Evolutionary conservation across 805 yeast genomes (phyloP).

Genomic region (Maudiozyma serrabonitensis): DNA sequence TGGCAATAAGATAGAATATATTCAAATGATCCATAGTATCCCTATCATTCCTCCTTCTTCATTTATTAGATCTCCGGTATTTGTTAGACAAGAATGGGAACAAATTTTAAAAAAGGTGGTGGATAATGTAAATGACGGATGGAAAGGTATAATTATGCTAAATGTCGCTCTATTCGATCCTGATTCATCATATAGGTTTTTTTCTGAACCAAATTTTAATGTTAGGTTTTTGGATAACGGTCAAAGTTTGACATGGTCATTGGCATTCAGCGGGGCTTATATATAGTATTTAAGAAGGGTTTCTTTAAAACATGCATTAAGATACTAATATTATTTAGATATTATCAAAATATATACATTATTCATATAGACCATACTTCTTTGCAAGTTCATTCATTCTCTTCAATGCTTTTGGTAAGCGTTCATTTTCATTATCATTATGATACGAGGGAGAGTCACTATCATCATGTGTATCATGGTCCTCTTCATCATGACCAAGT

Average conservation of each 20-base stretch:
- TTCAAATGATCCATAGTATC: conserved; percentile 71
- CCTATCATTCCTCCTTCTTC: conserved; percentile 62
- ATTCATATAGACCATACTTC: conserved; percentile 17
- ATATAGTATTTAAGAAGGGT: neutral
- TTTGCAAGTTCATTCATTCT: conserved; percentile 21
- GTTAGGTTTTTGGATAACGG: conserved; percentile 65
- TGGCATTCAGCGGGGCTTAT: conserved; percentile 52
- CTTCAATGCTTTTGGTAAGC: conserved; percentile 20
- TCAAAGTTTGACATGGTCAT: conserved; percentile 79
- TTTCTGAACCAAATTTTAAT: conserved; percentile 44
- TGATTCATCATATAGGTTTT: conserved; percentile 47
- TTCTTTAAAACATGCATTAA: neutral
- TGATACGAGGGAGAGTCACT: neutral
- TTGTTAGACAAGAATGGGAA: conserved; percentile 58
- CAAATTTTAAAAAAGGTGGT: conserved; percentile 38
- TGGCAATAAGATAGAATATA: conserved; percentile 62
- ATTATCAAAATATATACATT: neutral
- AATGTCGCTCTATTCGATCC: conserved; percentile 74
- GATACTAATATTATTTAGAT: conserved; percentile 1
- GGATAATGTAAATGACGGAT: conserved; percentile 48
- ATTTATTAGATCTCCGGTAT: conserved; percentile 43
- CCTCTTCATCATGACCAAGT: neutral
- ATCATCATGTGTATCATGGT: neutral
- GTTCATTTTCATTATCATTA: neutral
- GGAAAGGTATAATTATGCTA: conserved; percentile 64